Evolutionary conservation across 2,329 filamentous ascomycete species (phyloP), one percentile per base, ranked within the genome.

Genomic region (Penicillium sp.): DNA sequence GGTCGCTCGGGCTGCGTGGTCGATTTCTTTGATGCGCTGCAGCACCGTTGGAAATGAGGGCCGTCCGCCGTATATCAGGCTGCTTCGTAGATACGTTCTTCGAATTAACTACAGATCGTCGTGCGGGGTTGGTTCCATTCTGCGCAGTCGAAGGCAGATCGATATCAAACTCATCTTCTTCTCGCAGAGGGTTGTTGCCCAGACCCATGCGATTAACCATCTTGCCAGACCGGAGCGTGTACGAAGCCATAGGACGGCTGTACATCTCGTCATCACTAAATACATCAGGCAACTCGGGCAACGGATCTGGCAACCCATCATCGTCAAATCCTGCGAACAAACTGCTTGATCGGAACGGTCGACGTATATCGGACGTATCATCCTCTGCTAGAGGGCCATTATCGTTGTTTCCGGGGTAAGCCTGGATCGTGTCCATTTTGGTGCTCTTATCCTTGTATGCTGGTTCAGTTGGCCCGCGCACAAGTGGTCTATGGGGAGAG

Each of bases 301-400:
- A 21, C 11, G n/a, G 38, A 8, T 63, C 63, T 7, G 64, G 62
- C 8, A 56, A 57, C 60, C 74, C 73, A 16, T 80, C 78, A 57
- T 80, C 79, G 47, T 93, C 89, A 63, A 95, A 94, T 0, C 90
- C 90, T 30, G 90, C 89, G 71, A 94, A 94, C n/a, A 95, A 77
- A 67, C 89, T 94, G 72, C 89, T 93, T 49, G 90, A 86, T 55
- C 90, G 82, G 66, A 89, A 86, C 1, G 89, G 88, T 16, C 87
- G 82, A 59, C 86, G 82, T 67, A 88, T 79, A 1, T 85, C 82
- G 2, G 81, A 79, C 53, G 79, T 82, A 14, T 83, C 79, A 55
- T 77, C 73, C 20, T 72, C 76, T 1, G 86, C 85, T 42, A 91
- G 74, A 1, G 89, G 88, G 0, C 88, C 88, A 65, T 92, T 87